Base-by-base conservation (phyloP, 768 basidiomycete genomes). In the Mycena chlorophos region DNA sequence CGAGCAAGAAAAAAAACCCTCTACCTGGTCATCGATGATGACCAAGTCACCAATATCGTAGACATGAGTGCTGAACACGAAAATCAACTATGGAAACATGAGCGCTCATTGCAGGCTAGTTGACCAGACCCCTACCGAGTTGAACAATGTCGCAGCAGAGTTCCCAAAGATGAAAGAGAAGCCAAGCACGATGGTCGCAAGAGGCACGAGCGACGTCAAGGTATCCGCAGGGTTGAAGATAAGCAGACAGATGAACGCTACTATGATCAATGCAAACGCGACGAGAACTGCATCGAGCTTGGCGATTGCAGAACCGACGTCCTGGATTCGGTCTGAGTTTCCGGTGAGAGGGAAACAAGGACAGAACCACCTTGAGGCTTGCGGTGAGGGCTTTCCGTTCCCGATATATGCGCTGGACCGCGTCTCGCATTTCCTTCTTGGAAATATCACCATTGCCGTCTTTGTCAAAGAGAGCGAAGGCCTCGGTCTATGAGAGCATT, bases 151-250 rank as follows among this genome's bases (percentile, higher is more conserved):
- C 59, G 87, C 85, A 1, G 90, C 90, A 2, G 89, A 88, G 68
- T 90, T 83, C 2, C 90, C 89, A 57, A 92, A 92, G 56, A 92
- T 83, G 73, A 92, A 92, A 13, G 88, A 90, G 66, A 92, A 90
- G 3, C 89, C 90, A 42, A 91, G 81, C 56, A 91, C 82, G 60
- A 91, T 82, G 1, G 89, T 89, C 2, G 88, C 89, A 31, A 91
- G 77, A 10, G 89, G 90, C 13, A 91, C 88, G 29, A 92, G 78
- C 0, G 89, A 90, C 10, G 82, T 75, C 26, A 91, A 61, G 0
- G 89, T 87, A 56, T 88, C 75, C 30, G 69, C 71, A 17, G 76
- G 78, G 61, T 88, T 85, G 78, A 92, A 89, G 60, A 91, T 87
- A 56, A 92, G 81, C 55, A 91, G 70, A 64, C 80, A 88, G 40